phyloP scores from a whole-genome alignment of 257 asterid species.

The Nicotiana sylvestris region DNA sequence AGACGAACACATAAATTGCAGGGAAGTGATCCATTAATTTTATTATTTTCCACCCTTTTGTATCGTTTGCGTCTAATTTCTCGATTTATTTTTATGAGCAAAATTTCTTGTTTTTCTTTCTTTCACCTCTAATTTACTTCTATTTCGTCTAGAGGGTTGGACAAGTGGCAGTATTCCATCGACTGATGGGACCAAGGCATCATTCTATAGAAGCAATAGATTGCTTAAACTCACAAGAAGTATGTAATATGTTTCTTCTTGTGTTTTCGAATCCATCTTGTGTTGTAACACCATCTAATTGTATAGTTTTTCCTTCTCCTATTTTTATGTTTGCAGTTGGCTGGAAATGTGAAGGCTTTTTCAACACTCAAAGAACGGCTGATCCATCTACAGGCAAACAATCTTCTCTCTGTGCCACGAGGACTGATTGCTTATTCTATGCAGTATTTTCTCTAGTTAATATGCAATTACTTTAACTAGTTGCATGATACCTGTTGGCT shows the following conservation, averaged over 20 bases:
- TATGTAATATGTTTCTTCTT: constrained; percentile 25
- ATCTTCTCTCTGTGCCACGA: constrained; percentile 14
- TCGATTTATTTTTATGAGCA: not conserved
- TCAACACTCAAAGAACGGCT: constrained; percentile 72
- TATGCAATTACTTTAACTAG: not conserved
- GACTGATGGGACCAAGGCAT: constrained; percentile 70
- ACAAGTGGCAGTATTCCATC: constrained; percentile 58
- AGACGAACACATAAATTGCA: not conserved
- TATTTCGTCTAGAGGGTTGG: constrained; percentile 37
- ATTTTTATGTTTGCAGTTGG: constrained; percentile 39
- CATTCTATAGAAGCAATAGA: constrained; percentile 65
- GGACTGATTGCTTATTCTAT: not conserved
- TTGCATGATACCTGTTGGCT: not conserved
- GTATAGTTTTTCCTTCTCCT: constrained; percentile 14
- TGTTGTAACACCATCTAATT: constrained; percentile 1
- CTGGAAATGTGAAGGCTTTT: constrained; percentile 40
- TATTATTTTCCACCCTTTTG: not conserved
- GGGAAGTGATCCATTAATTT: not conserved
- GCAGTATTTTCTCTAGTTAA: not conserved
- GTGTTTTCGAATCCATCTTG: not conserved
- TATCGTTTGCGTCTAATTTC: not conserved
- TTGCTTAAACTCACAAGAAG: constrained; percentile 47
- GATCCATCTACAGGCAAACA: constrained; percentile 57
- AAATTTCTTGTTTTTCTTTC: not conserved
- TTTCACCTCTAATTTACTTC: constrained; percentile 7